These are phyloP conservation scores for Ophiostoma sp. DNA, from an alignment of 2,329 filamentous ascomycete genomes.

Conservation along the genomic window DNA sequence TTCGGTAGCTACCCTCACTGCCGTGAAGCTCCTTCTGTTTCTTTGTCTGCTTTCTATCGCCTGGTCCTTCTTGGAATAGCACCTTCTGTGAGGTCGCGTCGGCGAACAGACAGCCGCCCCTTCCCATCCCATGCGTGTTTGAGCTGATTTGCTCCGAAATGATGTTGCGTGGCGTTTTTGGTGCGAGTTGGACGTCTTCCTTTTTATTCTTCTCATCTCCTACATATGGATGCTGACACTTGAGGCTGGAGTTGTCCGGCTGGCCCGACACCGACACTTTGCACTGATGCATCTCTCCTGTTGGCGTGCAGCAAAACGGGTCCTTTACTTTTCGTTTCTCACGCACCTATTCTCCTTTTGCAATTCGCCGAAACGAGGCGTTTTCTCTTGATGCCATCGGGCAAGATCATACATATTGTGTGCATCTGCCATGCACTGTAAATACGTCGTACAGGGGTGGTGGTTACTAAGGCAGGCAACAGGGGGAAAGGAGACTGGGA, in stretches of 20 bases:
- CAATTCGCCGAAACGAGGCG: neutral
- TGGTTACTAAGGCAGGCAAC: neutral
- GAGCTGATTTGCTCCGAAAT: constrained; percentile 1
- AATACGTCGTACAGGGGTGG: neutral
- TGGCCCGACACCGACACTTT: neutral
- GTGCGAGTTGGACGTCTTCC: neutral
- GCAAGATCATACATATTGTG: neutral
- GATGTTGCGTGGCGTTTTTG: neutral
- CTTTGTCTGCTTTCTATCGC: neutral
- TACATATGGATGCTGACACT: neutral
- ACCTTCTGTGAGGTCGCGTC: neutral
- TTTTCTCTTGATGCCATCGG: neutral
- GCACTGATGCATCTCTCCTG: neutral
- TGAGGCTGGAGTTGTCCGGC: neutral
- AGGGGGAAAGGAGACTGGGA: neutral
- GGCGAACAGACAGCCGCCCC: neutral
- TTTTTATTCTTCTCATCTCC: neutral
- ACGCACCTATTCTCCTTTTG: neutral
- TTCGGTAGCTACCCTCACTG: neutral
- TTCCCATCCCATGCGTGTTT: neutral
- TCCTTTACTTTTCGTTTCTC: neutral
- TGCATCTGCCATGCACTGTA: neutral
- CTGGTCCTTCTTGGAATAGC: neutral
- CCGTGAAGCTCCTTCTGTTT: neutral
- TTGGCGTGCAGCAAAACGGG: neutral